Percentiles rank a stretch among this genome's conserved stretches.
These are phyloP conservation scores for Raphanus hybrid DNA, from an alignment of 441 rosid genomes.

Conservation along the genomic window DNA sequence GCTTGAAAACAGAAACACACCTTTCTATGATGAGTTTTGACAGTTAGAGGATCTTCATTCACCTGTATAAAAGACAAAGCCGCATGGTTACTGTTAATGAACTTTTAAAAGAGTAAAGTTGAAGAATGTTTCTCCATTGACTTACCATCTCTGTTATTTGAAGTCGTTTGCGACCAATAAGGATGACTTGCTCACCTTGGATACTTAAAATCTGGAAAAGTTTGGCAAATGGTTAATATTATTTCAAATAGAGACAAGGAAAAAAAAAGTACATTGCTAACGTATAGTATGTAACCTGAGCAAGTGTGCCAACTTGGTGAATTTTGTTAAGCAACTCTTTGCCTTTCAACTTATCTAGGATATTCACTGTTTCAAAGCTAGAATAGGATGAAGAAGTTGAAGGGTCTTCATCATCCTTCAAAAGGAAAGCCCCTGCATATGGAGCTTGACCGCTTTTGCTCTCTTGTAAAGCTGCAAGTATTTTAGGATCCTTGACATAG, in stretches of 20 bases:
- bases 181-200: constrained; percentile 86
- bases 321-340: not conserved
- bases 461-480: constrained; percentile 3
- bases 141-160: constrained; percentile 56
- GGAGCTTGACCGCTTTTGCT: not conserved
- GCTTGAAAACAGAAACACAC: not conserved
- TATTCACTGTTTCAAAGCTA: not conserved
- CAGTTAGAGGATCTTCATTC: not conserved
- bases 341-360: not conserved
- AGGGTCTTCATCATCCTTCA: not conserved
- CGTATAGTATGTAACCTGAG: not conserved
- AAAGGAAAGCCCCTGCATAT: not conserved
- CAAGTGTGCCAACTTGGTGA: not conserved
- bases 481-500: not conserved
- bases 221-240: not conserved
- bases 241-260: not conserved
- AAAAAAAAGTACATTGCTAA: not conserved
- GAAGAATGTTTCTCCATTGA: not conserved
- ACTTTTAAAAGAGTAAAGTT: not conserved
- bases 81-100: not conserved
- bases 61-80: not conserved
- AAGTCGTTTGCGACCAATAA: constrained; percentile 85
- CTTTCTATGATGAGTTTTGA: not conserved
- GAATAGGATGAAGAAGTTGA: not conserved
- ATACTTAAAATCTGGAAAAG: constrained; percentile 69